Evolutionary conservation across 1,139 yeast genomes (phyloP).

Genomic region (Zygoascus meyerae): DNA sequence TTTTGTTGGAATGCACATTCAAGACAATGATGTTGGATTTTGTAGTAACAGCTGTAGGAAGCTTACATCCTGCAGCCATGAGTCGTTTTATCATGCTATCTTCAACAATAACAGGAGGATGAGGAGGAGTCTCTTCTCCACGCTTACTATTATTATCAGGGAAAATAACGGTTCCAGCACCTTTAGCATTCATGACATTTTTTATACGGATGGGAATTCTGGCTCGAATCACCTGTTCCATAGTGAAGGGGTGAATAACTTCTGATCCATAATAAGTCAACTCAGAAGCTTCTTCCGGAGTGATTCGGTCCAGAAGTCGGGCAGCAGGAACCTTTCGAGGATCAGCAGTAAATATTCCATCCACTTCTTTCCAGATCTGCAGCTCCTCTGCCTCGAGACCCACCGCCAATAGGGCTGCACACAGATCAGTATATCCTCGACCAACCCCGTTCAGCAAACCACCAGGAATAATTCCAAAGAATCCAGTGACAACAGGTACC

Average conservation of each 20-base stretch:
- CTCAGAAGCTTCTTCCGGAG: conserved; percentile 98
- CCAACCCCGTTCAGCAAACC: conserved; percentile 91
- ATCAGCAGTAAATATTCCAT: conserved; percentile 97
- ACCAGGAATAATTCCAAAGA: conserved; percentile 91
- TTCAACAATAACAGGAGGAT: conserved; percentile 78
- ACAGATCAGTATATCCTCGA: conserved; percentile 93
- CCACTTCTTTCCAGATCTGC: conserved; percentile 98
- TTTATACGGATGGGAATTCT: conserved; percentile 94
- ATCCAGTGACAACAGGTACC: conserved; percentile 91
- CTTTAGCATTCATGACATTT: conserved; percentile 87
- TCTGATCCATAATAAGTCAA: conserved; percentile 96
- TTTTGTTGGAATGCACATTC: conserved; percentile 85
- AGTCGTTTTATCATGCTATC: conserved; percentile 24
- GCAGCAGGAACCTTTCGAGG: conserved; percentile 94
- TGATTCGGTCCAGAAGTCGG: conserved; percentile 74
- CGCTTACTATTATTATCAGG: conserved; percentile 87
- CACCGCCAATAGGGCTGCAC: conserved; percentile 95
- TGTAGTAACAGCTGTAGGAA: conserved; percentile 96
- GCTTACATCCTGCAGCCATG: conserved; percentile 42
- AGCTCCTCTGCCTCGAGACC: conserved; percentile 88
- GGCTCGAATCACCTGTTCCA: conserved; percentile 97
- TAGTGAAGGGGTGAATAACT: conserved; percentile 96
- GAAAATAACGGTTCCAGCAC: conserved; percentile 86
- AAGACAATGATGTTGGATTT: conserved; percentile 88
- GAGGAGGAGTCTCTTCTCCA: conserved; percentile 90